Conservation (phyloP, 192 early-diverging fungal genomes). For the Podila verticillata region DNA sequence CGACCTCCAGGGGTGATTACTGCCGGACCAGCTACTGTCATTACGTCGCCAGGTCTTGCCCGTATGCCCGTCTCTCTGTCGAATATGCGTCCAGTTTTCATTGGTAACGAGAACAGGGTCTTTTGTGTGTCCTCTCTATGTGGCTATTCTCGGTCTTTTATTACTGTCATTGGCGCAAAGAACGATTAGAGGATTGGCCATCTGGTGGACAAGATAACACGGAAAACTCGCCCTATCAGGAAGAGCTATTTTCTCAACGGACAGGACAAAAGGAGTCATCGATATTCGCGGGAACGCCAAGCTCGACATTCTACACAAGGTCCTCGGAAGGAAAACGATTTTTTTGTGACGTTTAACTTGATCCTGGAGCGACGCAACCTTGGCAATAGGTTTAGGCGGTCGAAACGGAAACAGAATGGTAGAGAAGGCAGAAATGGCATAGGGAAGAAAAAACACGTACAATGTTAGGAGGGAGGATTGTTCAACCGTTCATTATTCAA, state of each 20-base stretch:
- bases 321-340: no score
- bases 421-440: neutral
- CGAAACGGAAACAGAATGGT: no score
- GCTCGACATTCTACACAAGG: no score
- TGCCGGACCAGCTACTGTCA: slow-evolving; percentile 26
- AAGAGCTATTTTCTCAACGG: no score
- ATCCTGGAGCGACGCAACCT: no score
- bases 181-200: neutral
- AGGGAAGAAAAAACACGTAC: neutral
- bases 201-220: neutral
- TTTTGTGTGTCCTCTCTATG: neutral
- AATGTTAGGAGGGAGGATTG: neutral
- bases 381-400: no score
- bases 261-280: neutral
- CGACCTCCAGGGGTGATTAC: slow-evolving; percentile 25
- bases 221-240: no score
- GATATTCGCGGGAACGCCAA: neutral
- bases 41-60: slow-evolving; percentile 31
- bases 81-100: slow-evolving; percentile 31
- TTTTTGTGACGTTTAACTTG: no score
- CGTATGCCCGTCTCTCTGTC: slow-evolving; percentile 19
- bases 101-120: slow-evolving; percentile 14
- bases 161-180: neutral
- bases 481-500: neutral
- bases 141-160: no score